A percentile compares a stretch with the other conserved stretches of the same genome.
Conservation (phyloP, 129 eudicot species). For the Saussurea involucrata region DNA sequence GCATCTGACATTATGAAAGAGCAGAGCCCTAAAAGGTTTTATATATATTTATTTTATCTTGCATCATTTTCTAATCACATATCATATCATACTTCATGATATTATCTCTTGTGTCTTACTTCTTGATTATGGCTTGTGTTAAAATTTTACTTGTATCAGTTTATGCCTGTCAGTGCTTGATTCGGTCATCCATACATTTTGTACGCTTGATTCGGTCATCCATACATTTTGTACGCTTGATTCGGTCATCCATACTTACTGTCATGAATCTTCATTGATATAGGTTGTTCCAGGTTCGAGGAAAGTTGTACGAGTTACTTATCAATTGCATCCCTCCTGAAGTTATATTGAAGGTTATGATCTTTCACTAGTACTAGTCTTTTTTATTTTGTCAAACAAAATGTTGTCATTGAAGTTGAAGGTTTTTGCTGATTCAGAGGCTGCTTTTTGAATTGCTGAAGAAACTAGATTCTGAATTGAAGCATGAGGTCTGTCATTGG, state of each 20-base stretch:
- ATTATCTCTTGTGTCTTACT: background rate
- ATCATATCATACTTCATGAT: background rate
- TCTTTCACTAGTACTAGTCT: background rate
- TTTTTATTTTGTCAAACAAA: background rate
- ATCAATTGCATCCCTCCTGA: conserved; percentile 92
- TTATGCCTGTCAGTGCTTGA: background rate
- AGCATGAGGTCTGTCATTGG: conserved; percentile 96
- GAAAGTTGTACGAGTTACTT: conserved; percentile 86
- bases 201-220: background rate
- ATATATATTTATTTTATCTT: background rate
- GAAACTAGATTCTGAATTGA: conserved; percentile 86
- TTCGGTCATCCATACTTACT: background rate
- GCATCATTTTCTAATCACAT: background rate
- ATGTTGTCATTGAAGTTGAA: conserved; percentile 8
- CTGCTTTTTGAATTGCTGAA: conserved; percentile 80
- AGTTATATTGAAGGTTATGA: conserved; percentile 65
- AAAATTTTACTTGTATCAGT: background rate
- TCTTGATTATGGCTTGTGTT: no score
- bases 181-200: background rate
- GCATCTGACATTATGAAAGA: conserved; percentile 91
- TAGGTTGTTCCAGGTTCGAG: conserved; percentile 94
- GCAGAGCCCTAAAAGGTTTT: conserved; percentile 95
- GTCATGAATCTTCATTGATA: background rate
- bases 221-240: background rate
- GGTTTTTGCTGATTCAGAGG: conserved; percentile 54